phyloP scores from a whole-genome alignment of 2,329 filamentous ascomycete genomes.

The Phialophora verrucosa region DNA sequence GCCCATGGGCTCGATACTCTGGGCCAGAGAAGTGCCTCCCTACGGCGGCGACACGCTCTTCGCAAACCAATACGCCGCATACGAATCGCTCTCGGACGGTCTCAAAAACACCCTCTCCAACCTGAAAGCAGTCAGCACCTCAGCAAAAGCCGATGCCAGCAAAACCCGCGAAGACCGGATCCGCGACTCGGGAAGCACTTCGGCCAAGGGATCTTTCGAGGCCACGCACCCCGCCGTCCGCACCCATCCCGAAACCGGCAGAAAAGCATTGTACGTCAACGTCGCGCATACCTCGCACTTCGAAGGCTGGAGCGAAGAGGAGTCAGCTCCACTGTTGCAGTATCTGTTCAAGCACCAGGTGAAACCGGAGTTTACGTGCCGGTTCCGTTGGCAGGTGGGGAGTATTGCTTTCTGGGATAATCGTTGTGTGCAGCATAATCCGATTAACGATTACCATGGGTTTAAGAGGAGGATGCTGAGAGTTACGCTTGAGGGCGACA shows the following conservation, averaged over 20 bases:
- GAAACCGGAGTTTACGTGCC: slow-evolving; percentile 39
- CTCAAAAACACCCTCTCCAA: slow-evolving; percentile 41
- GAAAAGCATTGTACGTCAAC: slow-evolving; percentile 47
- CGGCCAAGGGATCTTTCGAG: slow-evolving; percentile 32
- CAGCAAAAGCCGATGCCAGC: slow-evolving; percentile 36
- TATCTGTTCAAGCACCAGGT: slow-evolving; percentile 39
- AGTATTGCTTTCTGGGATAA: slow-evolving; percentile 61
- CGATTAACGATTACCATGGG: slow-evolving; percentile 38
- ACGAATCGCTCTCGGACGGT: slow-evolving; percentile 44
- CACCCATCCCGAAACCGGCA: slow-evolving; percentile 45
- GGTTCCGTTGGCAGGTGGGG: slow-evolving; percentile 59
- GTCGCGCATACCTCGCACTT: slow-evolving; percentile 43
- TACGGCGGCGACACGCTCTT: slow-evolving; percentile 45
- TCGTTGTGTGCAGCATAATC: slow-evolving; percentile 42
- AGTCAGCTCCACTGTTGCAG: slow-evolving; percentile 39
- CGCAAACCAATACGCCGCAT: slow-evolving; percentile 41
- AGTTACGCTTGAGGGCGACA: slow-evolving; percentile 35
- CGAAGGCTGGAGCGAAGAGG: slow-evolving; percentile 41
- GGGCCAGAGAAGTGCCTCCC: slow-evolving; percentile 37
- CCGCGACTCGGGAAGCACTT: slow-evolving; percentile 32
- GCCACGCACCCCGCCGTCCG: slow-evolving; percentile 44
- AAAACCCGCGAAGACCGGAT: slow-evolving; percentile 42
- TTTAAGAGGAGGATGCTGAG: slow-evolving; percentile 35
- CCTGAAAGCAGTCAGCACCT: slow-evolving; percentile 40
- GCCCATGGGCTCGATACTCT: slow-evolving; percentile 35